These are phyloP conservation scores for Echeveria elegans DNA, from an alignment of 164 flowering plant species.

Conservation along the genomic window DNA sequence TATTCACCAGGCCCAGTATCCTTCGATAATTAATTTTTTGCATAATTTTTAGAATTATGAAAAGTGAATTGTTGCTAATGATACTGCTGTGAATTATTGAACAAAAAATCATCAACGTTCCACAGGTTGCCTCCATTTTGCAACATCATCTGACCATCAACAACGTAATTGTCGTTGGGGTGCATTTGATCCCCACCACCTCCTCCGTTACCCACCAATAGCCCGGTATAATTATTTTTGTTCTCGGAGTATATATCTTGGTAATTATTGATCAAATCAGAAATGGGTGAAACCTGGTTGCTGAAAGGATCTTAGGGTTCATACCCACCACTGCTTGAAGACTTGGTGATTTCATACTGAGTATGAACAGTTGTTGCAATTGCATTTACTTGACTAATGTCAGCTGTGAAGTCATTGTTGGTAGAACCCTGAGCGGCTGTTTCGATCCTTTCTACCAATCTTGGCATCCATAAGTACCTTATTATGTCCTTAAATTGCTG, in stretches of 20 bases:
- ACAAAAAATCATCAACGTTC: not conserved
- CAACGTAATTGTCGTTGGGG: not conserved
- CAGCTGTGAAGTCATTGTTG: not conserved
- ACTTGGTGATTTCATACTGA: not conserved
- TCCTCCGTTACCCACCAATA: not conserved
- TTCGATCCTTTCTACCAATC: slow-evolving; percentile 60
- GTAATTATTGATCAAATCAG: not conserved
- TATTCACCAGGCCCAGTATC: not conserved
- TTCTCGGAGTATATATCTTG: not conserved
- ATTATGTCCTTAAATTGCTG: slow-evolving; percentile 60
- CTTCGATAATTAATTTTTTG: not conserved
- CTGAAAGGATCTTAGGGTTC: not conserved
- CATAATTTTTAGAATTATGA: not conserved
- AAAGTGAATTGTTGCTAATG: not conserved
- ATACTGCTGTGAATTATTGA: slow-evolving; percentile 1
- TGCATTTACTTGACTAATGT: not conserved
- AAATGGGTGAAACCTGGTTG: slow-evolving; percentile 2
- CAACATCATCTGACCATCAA: slow-evolving; percentile 1
- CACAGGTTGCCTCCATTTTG: slow-evolving; percentile 3
- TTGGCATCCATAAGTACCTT: slow-evolving; percentile 51
- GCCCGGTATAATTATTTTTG: not conserved
- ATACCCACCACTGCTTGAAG: not conserved
- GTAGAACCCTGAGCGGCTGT: slow-evolving; percentile 26
- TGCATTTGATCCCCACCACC: not conserved
- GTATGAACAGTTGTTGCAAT: not conserved